Evolutionary conservation across 1,139 yeast species (phyloP), one percentile per base, ranked within the genome.

Genomic region (Candida anutae): DNA sequence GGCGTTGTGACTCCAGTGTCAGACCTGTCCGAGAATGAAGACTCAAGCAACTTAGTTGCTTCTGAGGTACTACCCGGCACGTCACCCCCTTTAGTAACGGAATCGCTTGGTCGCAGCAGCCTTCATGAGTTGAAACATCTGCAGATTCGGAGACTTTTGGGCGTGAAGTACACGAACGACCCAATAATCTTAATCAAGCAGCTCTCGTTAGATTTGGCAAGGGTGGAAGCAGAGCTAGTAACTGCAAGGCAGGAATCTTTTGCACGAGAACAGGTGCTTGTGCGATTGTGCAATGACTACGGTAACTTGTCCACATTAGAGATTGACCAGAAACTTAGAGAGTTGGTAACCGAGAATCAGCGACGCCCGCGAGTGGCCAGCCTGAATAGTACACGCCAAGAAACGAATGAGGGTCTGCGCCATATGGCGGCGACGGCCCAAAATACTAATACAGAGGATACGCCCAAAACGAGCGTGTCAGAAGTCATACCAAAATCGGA

Each of bases 201-300:
- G 39, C 47, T 72, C 16, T 68, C 75, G 0, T 40, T 57, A 1
- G 77, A 72, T 34, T 43, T 73, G 32, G 69, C 74, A 1, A 53
- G 56, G 22, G 58, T 71, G 24, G 76, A 72, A 34, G 55, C 67
- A 3, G 74, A 70, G 37, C 49, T 70, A 25, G 50, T 62, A 3
- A 38, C 65, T 21, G 39, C 62, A 21, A 52, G 69, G 13, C 56
- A 61, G 33, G 60, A 56, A 29, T 54, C 55, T 32, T 67, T 68
- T 31, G 51, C 50, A 18, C 46, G 70, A 6, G 76, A 71, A 38
- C 63, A 67, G 26, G 60, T 54, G 31, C 50, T 72, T 31, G 46
- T 57, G 17, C 53, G 52, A 26, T 36, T 72, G 35, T 53, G 70
- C 30, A 55, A 53, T 21, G 68, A 65, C 32, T 61, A 60, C 32